Base-by-base conservation (phyloP, 2,329 filamentous ascomycete species). In the Lachnellula arida region DNA sequence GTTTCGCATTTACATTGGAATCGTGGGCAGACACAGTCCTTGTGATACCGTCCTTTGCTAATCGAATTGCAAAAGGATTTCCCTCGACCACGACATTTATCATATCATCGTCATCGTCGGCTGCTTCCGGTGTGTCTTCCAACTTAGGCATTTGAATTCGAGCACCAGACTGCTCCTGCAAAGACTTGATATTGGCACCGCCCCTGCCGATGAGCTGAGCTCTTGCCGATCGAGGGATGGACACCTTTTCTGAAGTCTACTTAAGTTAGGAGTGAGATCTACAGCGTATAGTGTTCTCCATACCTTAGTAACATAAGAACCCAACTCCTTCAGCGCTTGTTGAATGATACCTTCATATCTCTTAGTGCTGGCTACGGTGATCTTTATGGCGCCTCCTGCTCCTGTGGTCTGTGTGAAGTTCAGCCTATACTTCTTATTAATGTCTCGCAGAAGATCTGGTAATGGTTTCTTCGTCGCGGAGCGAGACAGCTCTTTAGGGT, bases 161-260 rank as follows among this genome's bases (percentile, higher is more conserved):
- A 52, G 94, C 93, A 59, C 93, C 92, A 3, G 91, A 94, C 72
- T 88, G 87, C 72, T 93, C 89, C 74, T 93, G 89, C 52, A 99
- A 85, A 47, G 87, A 82, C 75, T 95, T 93, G 71, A 99, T 95
- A 59, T 88, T 93, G 25, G 90, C 83, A 56, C 95, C 95, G 69
- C 88, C 86, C 69, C 90, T 91, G 65, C 94, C 95, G 70, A 99
- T 97, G 73, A 99, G 92, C 73, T 93, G 88, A 52, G 92, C 84
- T 59, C 91, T 86, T 22, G 91, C 84, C 40, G 91, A 93, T 49
- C 87, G 82, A 51, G 93, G 94, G 62, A 99, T 87, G 2, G 89
- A 80, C 49, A 97, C 84, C 62, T 85, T 87, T 68, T 89, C 79
- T 51, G 81, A 80, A 78, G 85, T 81, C 81, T 86, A 53, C 19